These are phyloP conservation scores for Trichoderma polysporum DNA, from an alignment of 2,329 filamentous ascomycete genomes.

Conservation along the genomic window DNA sequence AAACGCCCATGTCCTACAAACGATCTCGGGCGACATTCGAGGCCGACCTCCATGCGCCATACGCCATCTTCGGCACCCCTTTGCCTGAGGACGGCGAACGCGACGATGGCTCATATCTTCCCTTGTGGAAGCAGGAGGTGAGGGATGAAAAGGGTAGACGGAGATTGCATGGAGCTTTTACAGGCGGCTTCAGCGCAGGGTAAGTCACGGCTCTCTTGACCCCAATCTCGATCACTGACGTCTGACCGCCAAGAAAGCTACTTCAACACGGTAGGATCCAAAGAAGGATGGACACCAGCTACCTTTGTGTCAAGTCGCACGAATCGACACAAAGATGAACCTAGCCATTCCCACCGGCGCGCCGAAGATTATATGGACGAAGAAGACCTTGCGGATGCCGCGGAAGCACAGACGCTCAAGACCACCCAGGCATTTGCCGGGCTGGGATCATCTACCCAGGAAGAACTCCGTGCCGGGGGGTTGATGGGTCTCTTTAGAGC, in stretches of 20 bases:
- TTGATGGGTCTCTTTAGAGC: conserved; percentile 71
- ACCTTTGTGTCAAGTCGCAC: conserved; percentile 87
- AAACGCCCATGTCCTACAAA: conserved; percentile 68
- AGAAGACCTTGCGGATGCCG: conserved; percentile 85
- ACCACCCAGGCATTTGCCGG: conserved; percentile 73
- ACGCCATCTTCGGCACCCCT: conserved; percentile 78
- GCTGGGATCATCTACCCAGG: conserved; percentile 65
- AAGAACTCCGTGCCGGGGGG: conserved; percentile 48
- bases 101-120: conserved; percentile 89
- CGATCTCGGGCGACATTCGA: conserved; percentile 77
- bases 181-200: conserved; percentile 95
- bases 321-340: conserved; percentile 68
- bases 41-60: conserved; percentile 71
- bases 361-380: conserved; percentile 97
- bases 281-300: conserved; percentile 94
- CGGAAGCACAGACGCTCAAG: conserved; percentile 72
- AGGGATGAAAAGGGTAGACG: conserved; percentile 88
- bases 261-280: conserved; percentile 97
- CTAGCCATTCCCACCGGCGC: conserved; percentile 59
- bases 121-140: conserved; percentile 98
- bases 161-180: conserved; percentile 92
- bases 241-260: conserved; percentile 56
- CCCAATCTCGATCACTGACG: background rate
- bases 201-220: conserved; percentile 46
- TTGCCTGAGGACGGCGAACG: conserved; percentile 78